Conservation (phyloP, 2,329 filamentous ascomycete species). For the Hyphodiscus sp. region DNA sequence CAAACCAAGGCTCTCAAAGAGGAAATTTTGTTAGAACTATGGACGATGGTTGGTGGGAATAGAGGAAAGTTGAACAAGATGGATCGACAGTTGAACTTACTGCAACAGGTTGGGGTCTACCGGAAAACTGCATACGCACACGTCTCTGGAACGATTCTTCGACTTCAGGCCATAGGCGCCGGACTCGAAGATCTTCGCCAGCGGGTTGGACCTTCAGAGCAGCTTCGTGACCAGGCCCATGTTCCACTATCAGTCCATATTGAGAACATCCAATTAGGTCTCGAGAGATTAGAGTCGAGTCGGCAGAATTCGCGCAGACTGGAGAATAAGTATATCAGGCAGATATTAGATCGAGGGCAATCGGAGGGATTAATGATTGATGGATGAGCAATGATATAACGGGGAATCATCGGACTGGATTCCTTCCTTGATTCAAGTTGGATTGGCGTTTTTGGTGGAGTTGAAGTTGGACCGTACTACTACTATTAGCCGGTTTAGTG, state of each 20-base stretch:
- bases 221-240: slow-evolving; percentile 43
- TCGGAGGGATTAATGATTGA: slow-evolving; percentile 31
- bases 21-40: slow-evolving; percentile 62
- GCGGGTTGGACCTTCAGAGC: slow-evolving; percentile 59
- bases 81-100: slow-evolving; percentile 55
- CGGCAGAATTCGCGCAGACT: slow-evolving; percentile 51
- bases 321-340: slow-evolving; percentile 51
- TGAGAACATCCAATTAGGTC: slow-evolving; percentile 64
- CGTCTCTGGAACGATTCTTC: slow-evolving; percentile 62
- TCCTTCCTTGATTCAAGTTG: neutral
- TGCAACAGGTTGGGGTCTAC: slow-evolving; percentile 61
- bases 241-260: slow-evolving; percentile 69
- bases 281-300: slow-evolving; percentile 63
- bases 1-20: slow-evolving; percentile 52
- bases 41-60: slow-evolving; percentile 71
- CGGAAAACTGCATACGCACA: slow-evolving; percentile 59
- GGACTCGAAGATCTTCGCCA: slow-evolving; percentile 67
- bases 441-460: neutral
- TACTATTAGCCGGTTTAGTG: neutral
- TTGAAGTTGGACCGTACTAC: neutral
- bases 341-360: slow-evolving; percentile 43
- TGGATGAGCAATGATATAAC: slow-evolving; percentile 6
- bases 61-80: slow-evolving; percentile 52
- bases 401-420: neutral
- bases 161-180: slow-evolving; percentile 66